These are phyloP conservation scores for Chrysoporthe puriensis DNA, from an alignment of 2,329 filamentous ascomycete genomes.

Conservation along the genomic window DNA sequence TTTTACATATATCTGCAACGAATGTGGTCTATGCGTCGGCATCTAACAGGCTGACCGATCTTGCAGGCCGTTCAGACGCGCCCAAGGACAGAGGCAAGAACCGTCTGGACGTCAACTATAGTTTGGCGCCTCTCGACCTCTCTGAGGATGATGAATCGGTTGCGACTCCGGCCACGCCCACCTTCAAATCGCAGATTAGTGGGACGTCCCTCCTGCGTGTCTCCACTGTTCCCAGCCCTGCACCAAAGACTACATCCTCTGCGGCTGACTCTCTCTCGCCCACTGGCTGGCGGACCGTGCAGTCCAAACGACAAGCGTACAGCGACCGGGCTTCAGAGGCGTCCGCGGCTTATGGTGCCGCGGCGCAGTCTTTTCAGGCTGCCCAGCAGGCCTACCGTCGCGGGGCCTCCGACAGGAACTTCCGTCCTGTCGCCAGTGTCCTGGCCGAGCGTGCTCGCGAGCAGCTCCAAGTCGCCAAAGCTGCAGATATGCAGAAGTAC, in stretches of 20 bases:
- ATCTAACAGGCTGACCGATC: neutral
- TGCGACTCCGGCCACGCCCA: conserved; percentile 7
- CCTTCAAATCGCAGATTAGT: conserved; percentile 6
- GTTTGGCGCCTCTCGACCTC: conserved; percentile 19
- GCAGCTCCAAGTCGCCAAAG: conserved; percentile 59
- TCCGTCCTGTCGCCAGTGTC: conserved; percentile 74
- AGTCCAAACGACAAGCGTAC: conserved; percentile 22
- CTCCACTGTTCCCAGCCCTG: conserved; percentile 19
- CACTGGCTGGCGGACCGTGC: conserved; percentile 23
- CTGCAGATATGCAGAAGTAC: conserved; percentile 67
- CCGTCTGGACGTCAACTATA: conserved; percentile 25
- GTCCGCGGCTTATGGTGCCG: conserved; percentile 11
- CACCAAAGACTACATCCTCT: conserved; percentile 37
- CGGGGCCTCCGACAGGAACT: conserved; percentile 71
- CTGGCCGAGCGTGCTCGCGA: conserved; percentile 75
- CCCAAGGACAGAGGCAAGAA: conserved; percentile 25
- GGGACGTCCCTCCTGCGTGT: conserved; percentile 22
- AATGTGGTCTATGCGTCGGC: neutral
- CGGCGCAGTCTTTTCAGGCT: conserved; percentile 38
- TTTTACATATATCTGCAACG: too few relatives aligned
- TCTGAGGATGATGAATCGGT: conserved; percentile 22
- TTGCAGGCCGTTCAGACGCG: conserved; percentile 16
- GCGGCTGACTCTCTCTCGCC: conserved; percentile 29
- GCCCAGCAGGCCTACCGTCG: conserved; percentile 48
- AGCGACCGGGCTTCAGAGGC: conserved; percentile 24